Base-by-base conservation (phyloP, 169 alveolate genomes). In the Babesia ovata region DNA sequence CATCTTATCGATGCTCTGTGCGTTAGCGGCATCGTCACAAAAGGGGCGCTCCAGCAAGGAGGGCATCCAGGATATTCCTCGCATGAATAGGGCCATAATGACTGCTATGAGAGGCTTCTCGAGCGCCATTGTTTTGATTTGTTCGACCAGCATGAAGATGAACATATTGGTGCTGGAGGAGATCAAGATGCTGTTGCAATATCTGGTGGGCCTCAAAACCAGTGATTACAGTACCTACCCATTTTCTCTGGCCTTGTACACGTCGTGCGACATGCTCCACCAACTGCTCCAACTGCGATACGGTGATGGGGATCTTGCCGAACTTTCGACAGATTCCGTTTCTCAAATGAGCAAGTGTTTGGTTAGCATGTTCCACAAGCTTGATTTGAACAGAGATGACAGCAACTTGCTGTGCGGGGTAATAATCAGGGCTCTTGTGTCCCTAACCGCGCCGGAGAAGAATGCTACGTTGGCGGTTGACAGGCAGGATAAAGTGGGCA, bases 211-310 rank as follows among this genome's bases (percentile, higher is more conserved):
- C 0, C 4, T 81, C 16, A 69, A 60, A 42, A 17, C 54, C n/a
- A 42, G n/a, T 33, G 88, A 71, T 14, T 57, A 56, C 19, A 75
- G 85, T 8, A 56, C 75, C 12, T 46, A 61, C 7, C 45, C 63
- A 19, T 14, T 81, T 4, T 54, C 84, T 0, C 33, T 81, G 17
- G 84, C 88, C 26, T 44, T 49, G 10, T 81, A 72, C 61, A 66
- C 85, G 44, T 49, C 49, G 22, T 81, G 88, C 61, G 73, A 60
- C 67, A 33, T 81, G 63, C 79, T 81, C 14, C 71, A 81, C 26
- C 54, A 81, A 56, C 13, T 81, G 79, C 67, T 81, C 26, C 78
- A 71, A 48, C 65, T 81, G 69, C 73, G 76, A 56, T 81, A 72
- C 45, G 59, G 36, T 44, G 44, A 63, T 48, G 45, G 28, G 22